A percentile compares a stretch with the other conserved stretches of the same genome.
phyloP scores from a whole-genome alignment of 495 filamentous ascomycete species.

The Trichocladium uniseriatum region DNA sequence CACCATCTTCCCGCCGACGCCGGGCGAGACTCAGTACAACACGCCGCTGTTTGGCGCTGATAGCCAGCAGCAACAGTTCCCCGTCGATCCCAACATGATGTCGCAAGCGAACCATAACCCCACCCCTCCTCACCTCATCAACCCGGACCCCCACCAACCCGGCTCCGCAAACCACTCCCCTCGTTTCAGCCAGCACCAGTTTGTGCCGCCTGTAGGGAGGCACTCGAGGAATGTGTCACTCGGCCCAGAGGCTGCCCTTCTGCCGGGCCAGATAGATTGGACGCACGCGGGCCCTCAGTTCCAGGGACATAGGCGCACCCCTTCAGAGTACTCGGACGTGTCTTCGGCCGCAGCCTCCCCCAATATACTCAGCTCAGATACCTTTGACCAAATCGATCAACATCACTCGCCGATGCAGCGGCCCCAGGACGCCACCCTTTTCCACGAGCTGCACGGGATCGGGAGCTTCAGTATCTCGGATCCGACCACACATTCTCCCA shows the following conservation, averaged over 20 bases:
- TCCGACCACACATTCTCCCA: slow-evolving; percentile 45
- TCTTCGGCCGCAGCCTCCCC: slow-evolving; percentile 78
- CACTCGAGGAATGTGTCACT: slow-evolving; percentile 77
- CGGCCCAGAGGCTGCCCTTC: slow-evolving; percentile 66
- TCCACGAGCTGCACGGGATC: slow-evolving; percentile 68
- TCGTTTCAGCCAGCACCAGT: slow-evolving; percentile 48
- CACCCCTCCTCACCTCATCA: slow-evolving; percentile 62
- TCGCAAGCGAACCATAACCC: slow-evolving; percentile 50
- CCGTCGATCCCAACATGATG: slow-evolving; percentile 56
- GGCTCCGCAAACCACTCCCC: slow-evolving; percentile 50
- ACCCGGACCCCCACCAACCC: slow-evolving; percentile 47
- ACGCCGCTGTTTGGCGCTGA: slow-evolving; percentile 41
- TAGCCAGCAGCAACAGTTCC: slow-evolving; percentile 49
- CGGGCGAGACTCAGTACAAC: slow-evolving; percentile 37
- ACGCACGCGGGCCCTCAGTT: slow-evolving; percentile 57
- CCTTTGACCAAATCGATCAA: slow-evolving; percentile 63
- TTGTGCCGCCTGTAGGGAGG: slow-evolving; percentile 41
- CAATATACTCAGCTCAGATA: slow-evolving; percentile 66
- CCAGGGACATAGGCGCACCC: slow-evolving; percentile 66
- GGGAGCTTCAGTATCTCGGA: slow-evolving; percentile 78
- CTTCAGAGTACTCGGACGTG: slow-evolving; percentile 83
- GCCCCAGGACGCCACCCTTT: slow-evolving; percentile 61
- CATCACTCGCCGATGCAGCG: slow-evolving; percentile 71
- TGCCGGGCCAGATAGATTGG: slow-evolving; percentile 63
- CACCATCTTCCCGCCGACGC: slow-evolving; percentile 39